phyloP scores from a whole-genome alignment of 2,329 filamentous ascomycete genomes.

The Sclerotinia minor region DNA sequence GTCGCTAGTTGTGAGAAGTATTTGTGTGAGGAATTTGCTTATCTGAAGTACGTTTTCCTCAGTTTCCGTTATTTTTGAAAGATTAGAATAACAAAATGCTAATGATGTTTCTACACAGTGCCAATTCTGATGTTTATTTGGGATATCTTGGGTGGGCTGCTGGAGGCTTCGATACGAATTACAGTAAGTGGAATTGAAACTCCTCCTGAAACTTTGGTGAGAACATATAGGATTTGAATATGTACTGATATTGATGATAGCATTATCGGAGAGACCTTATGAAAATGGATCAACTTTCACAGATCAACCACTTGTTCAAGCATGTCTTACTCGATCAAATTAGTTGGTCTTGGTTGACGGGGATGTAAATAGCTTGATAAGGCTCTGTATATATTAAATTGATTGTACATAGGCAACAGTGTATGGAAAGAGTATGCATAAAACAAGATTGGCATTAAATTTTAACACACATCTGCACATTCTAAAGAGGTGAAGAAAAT shows the following conservation, averaged over 20 bases:
- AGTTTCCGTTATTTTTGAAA: not conserved
- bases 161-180: conserved; percentile 40
- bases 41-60: conserved; percentile 37
- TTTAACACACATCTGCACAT: not conserved
- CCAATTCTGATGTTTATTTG: conserved; percentile 44
- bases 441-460: not conserved
- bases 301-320: conserved; percentile 34
- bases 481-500: too few species aligned
- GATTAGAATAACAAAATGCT: not conserved
- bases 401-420: not conserved
- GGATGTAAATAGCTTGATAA: not conserved
- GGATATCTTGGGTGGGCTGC: conserved; percentile 45
- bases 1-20: conserved; percentile 40
- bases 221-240: too few species aligned
- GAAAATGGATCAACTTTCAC: conserved; percentile 28
- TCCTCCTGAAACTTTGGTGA: not conserved
- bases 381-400: conserved; percentile 3
- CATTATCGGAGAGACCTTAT: conserved; percentile 34
- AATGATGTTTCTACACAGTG: conserved; percentile 28
- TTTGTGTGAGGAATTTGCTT: conserved; percentile 42
- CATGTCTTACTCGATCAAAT: conserved; percentile 31
- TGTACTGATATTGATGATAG: conserved; percentile 25
- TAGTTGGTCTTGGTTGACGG: not conserved
- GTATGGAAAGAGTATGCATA: not conserved
- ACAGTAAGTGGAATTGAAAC: conserved; percentile 28